phyloP scores from a whole-genome alignment of 257 asterid genomes.

The Handroanthus guayacan region DNA sequence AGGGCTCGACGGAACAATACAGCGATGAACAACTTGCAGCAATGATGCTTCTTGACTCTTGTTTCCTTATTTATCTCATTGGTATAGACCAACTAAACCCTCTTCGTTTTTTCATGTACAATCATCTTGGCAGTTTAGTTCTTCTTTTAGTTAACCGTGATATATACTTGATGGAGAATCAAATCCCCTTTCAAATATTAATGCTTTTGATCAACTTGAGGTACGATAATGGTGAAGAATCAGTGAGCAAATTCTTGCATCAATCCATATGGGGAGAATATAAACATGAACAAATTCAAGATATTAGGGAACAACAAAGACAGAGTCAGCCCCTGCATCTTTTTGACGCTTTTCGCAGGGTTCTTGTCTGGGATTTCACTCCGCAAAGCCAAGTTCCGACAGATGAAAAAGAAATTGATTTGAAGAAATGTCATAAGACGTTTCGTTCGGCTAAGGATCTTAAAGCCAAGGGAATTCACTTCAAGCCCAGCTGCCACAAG shows the following conservation, averaged over 20 bases:
- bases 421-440: background rate
- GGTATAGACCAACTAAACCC: background rate
- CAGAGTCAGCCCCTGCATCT: background rate
- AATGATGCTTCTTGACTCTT: constrained; percentile 35
- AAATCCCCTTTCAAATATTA: constrained; percentile 12
- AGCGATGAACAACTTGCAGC: background rate
- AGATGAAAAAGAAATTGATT: background rate
- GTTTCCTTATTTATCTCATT: constrained; percentile 22
- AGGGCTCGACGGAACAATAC: constrained; percentile 9
- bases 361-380: background rate
- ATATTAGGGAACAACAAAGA: background rate
- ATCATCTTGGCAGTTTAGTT: constrained; percentile 20
- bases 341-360: background rate
- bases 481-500: background rate
- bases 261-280: background rate
- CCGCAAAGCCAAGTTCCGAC: background rate
- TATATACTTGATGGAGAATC: constrained; percentile 31
- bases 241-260: background rate
- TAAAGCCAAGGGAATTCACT: constrained; percentile 43
- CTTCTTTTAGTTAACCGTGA: background rate
- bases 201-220: constrained; percentile 5
- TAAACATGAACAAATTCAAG: background rate
- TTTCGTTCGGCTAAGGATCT: constrained; percentile 35
- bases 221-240: background rate
- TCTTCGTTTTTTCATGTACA: background rate